phyloP scores from a whole-genome alignment of 2,329 filamentous ascomycete genomes.

The Clonostachys solani region DNA sequence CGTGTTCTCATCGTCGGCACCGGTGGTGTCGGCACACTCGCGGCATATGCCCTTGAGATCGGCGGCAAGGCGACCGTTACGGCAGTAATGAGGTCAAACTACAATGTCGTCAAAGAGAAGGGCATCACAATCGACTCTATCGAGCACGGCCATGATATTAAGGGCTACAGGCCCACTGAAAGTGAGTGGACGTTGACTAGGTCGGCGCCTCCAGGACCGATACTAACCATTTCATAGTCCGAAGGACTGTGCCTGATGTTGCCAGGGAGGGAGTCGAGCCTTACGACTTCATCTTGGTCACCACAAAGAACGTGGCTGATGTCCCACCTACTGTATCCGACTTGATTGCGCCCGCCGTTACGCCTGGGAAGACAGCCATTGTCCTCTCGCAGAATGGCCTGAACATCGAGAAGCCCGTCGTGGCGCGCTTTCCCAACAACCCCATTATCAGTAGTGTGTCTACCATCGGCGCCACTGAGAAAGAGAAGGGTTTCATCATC shows the following conservation, averaged over 20 bases:
- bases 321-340: slow-evolving; percentile 40
- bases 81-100: slow-evolving; percentile 53
- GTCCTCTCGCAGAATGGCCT: slow-evolving; percentile 58
- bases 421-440: slow-evolving; percentile 43
- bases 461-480: slow-evolving; percentile 47
- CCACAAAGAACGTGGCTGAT: slow-evolving; percentile 56
- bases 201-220: background rate
- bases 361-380: slow-evolving; percentile 43
- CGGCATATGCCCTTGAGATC: slow-evolving; percentile 46
- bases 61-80: slow-evolving; percentile 47
- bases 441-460: slow-evolving; percentile 47
- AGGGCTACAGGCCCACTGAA: slow-evolving; percentile 39
- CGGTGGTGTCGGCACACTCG: slow-evolving; percentile 52
- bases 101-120: slow-evolving; percentile 32
- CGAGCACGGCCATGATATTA: slow-evolving; percentile 43
- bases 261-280: slow-evolving; percentile 8
- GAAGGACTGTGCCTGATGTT: background rate
- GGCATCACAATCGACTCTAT: slow-evolving; percentile 52
- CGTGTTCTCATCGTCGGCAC: slow-evolving; percentile 48
- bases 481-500: slow-evolving; percentile 36
- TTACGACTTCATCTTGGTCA: slow-evolving; percentile 52
- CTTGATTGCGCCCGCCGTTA: slow-evolving; percentile 46
- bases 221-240: background rate
- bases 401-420: slow-evolving; percentile 55
- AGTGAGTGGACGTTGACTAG: slow-evolving; percentile 13